A percentile compares a stretch with the other conserved stretches of the same genome.
Conservation (phyloP, 305 asterid genomes). For the Fraxinus dipetala region DNA sequence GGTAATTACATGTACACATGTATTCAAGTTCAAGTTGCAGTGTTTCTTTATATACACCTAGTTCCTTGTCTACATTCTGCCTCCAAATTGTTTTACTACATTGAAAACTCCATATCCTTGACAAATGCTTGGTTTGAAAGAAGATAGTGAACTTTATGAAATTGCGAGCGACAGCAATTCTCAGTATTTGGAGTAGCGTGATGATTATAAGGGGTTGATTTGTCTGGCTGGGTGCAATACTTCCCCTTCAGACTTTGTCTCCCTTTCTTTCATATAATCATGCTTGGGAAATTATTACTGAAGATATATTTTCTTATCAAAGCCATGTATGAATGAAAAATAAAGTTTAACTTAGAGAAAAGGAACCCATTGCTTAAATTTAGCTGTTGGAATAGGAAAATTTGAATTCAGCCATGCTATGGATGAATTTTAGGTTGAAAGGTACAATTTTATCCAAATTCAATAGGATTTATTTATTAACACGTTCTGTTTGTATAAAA, state of each 20-base stretch:
- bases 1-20: neutral
- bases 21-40: neutral
- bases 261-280: neutral
- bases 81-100: neutral
- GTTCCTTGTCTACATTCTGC: neutral
- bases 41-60: neutral
- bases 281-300: neutral
- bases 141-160: neutral
- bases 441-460: neutral
- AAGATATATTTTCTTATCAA: neutral
- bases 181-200: neutral
- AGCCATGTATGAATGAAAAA: conserved; percentile 11
- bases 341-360: conserved; percentile 5
- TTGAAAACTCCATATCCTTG: neutral
- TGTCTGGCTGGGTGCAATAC: neutral
- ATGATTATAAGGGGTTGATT: neutral
- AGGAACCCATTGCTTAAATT: neutral
- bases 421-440: neutral
- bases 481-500: neutral
- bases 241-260: neutral
- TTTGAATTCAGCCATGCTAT: neutral
- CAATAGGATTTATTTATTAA: neutral
- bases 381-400: neutral
- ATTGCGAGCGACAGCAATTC: neutral
- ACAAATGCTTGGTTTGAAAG: neutral